Percentiles rank a stretch among this genome's conserved stretches.
These are phyloP conservation scores for Cladophialophora immunda DNA, from an alignment of 2,329 filamentous ascomycete genomes.

Conservation along the genomic window DNA sequence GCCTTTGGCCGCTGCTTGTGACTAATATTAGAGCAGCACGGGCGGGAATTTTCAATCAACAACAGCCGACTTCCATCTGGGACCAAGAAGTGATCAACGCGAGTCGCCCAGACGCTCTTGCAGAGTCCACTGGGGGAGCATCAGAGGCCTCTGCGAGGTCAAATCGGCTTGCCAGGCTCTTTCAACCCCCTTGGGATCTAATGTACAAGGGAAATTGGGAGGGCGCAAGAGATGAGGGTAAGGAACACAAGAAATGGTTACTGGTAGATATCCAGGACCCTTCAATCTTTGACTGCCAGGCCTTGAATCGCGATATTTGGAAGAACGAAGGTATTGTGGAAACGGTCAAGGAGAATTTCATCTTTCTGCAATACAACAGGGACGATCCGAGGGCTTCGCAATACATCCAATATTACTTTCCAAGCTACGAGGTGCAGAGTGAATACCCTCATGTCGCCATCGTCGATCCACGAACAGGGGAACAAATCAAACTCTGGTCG, in stretches of 20 bases:
- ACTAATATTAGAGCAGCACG: conserved; percentile 27
- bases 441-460: conserved; percentile 97
- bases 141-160: conserved; percentile 74
- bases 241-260: conserved; percentile 91
- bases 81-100: conserved; percentile 51
- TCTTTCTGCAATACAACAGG: conserved; percentile 95
- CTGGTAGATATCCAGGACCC: conserved; percentile 95
- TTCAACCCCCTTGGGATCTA: conserved; percentile 88
- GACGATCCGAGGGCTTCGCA: conserved; percentile 78
- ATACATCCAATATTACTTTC: conserved; percentile 92
- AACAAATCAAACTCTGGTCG: conserved; percentile 97
- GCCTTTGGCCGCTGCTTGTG: not conserved
- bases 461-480: conserved; percentile 91
- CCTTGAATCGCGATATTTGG: conserved; percentile 94
- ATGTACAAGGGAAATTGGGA: conserved; percentile 86
- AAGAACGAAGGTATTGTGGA: conserved; percentile 81
- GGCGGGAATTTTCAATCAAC: conserved; percentile 75
- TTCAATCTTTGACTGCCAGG: conserved; percentile 92
- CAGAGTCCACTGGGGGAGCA: conserved; percentile 70
- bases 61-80: conserved; percentile 64
- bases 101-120: conserved; percentile 56
- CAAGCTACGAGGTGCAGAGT: conserved; percentile 78
- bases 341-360: conserved; percentile 88
- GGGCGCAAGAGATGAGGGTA: conserved; percentile 82
- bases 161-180: conserved; percentile 85